These are phyloP conservation scores for Pyricularia pennisetigena DNA, from an alignment of 2,329 filamentous ascomycete genomes.

Conservation along the genomic window DNA sequence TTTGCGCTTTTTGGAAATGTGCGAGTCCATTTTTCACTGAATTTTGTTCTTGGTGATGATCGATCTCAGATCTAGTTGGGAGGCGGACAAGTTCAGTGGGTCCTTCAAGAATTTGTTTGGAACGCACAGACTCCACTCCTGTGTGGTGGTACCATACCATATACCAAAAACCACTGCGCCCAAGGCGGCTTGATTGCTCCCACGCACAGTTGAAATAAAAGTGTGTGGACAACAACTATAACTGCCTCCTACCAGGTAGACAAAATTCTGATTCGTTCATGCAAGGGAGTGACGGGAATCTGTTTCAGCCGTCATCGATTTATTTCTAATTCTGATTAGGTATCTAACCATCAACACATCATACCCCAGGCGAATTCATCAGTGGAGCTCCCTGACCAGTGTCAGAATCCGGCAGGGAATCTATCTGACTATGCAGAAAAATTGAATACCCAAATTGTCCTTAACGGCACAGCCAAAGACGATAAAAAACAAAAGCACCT, in stretches of 20 bases:
- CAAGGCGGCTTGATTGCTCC: too few species aligned
- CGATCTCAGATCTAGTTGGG: not conserved
- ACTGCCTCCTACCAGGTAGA: too few species aligned
- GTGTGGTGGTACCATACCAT: too few species aligned
- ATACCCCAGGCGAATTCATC: not conserved
- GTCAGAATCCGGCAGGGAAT: not conserved
- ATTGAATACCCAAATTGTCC: not conserved
- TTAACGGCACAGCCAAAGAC: not conserved
- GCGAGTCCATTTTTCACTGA: not conserved
- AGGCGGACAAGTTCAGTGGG: not conserved
- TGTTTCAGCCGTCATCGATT: too few species aligned
- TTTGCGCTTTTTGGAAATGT: slow-evolving; percentile 15
- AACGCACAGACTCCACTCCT: not conserved
- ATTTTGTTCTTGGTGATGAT: not conserved
- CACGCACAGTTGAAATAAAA: too few species aligned
- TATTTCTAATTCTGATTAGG: not conserved
- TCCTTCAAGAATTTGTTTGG: not conserved
- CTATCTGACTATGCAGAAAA: not conserved
- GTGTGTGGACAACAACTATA: too few species aligned
- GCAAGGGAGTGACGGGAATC: too few species aligned
- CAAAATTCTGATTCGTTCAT: too few species aligned
- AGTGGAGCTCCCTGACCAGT: not conserved
- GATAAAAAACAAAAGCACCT: not conserved
- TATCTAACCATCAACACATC: not conserved
- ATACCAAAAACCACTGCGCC: too few species aligned